Evolutionary conservation across 2,329 filamentous ascomycete species (phyloP), one percentile per base, ranked within the genome.

Genomic region (Aureobasidium vineae): DNA sequence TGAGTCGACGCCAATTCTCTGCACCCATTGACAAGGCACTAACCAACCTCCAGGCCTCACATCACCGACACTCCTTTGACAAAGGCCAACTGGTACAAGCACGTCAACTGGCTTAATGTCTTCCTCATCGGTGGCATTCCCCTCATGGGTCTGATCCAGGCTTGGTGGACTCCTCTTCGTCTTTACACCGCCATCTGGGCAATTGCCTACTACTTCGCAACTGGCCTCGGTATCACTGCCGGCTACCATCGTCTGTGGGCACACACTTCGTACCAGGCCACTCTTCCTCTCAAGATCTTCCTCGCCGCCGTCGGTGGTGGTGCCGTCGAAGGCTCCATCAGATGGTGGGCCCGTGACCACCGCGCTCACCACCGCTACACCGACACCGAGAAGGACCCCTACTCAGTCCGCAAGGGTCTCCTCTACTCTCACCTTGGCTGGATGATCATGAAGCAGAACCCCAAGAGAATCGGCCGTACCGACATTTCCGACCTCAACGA

Each of bases 381-480:
- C 81, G 92, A 96, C 76, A 96, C 91, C 74, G 90, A 93, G 43
- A 95, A 95, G 83, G 91, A 96, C 72, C 92, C 91, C 59, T 96
- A 96, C 83, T 93, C 90, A 28, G 91, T 96, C 72, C 88, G 90
- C 80, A 96, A 96, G 84, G 91, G 91, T 72, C 84, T 95, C 59
- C 80, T 92, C 71, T 94, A 93, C 85, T 92, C 86, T 63, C 89
- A 92, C 81, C 82, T 96, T 66, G 91, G 91, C 73, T 96, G 91
- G 91, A 95, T 96, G 90, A 80, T 96, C 74, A 88, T 96, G 85
- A 94, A 94, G 84, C 91, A 96, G 82, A 94, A 96, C 82, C 90
- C 91, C 70, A 94, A 94, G 85, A 85, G 89, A 69, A 91, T 92
- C 73, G 92, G 92, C 74, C 90, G 91, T 69, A 93, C 90, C 78